Evolutionary conservation across 2,329 filamentous ascomycete species (phyloP).

Genomic region (Penicillium sp.): DNA sequence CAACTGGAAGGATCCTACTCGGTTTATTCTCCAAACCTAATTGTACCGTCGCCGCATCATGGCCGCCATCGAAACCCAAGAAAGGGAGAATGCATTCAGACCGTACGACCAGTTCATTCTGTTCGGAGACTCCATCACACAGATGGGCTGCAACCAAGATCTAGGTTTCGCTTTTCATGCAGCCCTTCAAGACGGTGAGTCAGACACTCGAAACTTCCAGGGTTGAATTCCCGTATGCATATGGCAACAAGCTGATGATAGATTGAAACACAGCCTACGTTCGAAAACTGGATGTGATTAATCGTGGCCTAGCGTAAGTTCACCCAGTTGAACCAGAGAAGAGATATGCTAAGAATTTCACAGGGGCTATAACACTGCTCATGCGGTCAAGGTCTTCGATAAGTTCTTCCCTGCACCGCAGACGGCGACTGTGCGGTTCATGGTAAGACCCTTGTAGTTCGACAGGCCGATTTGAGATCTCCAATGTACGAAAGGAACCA

Average conservation of each 20-base stretch:
- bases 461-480: not conserved
- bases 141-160: conserved; percentile 59
- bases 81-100: conserved; percentile 16
- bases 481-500: not conserved
- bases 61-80: not conserved
- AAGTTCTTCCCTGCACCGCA: conserved; percentile 66
- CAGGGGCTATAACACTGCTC: conserved; percentile 75
- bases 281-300: conserved; percentile 78
- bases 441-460: conserved; percentile 34
- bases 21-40: no score
- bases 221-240: no score
- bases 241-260: conserved; percentile 11
- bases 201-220: not conserved
- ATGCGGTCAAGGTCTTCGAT: conserved; percentile 66
- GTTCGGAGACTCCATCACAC: conserved; percentile 85
- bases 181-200: conserved; percentile 64
- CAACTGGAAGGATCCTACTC: no score
- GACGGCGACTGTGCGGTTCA: conserved; percentile 45
- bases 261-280: conserved; percentile 63
- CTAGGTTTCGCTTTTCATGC: conserved; percentile 72
- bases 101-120: conserved; percentile 73
- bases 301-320: conserved; percentile 68
- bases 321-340: conserved; percentile 4
- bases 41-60: not conserved
- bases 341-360: conserved; percentile 3